A percentile compares a stretch with the other conserved stretches of the same genome.
Conservation (phyloP, 1,284 basidiomycete species). For the Golubevia sp. region DNA sequence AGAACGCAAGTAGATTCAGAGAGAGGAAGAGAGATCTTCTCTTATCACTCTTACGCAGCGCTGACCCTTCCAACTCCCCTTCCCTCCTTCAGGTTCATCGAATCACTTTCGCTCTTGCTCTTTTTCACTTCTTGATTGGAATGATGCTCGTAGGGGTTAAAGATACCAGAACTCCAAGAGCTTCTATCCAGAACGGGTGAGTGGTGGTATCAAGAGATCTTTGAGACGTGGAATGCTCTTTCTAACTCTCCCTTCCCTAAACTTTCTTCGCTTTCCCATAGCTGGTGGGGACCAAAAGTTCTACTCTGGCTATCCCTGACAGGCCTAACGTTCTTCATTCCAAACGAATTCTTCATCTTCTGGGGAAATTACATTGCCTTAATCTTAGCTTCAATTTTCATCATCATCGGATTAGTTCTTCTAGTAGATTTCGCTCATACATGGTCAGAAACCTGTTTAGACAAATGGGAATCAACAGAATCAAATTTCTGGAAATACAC, state of each 20-base stretch:
- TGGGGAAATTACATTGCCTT: constrained; percentile 92
- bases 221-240: no score
- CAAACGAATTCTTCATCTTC: constrained; percentile 91
- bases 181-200: constrained; percentile 94
- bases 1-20: no score
- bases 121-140: constrained; percentile 86
- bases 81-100: constrained; percentile 76
- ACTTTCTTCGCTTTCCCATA: constrained; percentile 49
- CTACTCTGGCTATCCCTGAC: constrained; percentile 81
- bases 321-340: constrained; percentile 83
- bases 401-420: constrained; percentile 89
- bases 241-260: not conserved
- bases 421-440: constrained; percentile 98
- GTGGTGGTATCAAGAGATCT: no score
- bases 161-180: constrained; percentile 86
- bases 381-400: constrained; percentile 90
- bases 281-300: constrained; percentile 98
- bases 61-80: not conserved
- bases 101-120: constrained; percentile 89
- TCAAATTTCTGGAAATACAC: constrained; percentile 96
- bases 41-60: not conserved
- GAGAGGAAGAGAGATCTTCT: no score
- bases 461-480: constrained; percentile 84
- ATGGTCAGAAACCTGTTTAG: constrained; percentile 95
- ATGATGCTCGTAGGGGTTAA: constrained; percentile 80